These are phyloP conservation scores for Chamaecyparis obtusa DNA, from an alignment of 75 land plant species.

Conservation along the genomic window DNA sequence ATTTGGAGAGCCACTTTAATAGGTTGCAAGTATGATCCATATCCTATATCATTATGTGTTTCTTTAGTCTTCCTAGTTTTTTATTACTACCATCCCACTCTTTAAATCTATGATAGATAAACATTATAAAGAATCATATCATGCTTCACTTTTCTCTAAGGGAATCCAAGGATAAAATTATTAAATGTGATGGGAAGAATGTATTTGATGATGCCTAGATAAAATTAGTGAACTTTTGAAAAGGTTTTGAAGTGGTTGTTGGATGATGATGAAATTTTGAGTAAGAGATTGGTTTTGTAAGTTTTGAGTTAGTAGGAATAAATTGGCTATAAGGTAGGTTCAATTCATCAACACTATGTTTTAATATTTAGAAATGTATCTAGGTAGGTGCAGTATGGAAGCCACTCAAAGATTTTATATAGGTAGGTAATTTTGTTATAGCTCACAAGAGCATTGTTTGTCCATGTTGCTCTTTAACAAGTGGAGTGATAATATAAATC, in stretches of 20 bases:
- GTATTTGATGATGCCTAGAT: slow-evolving; percentile 95
- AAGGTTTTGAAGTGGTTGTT: slow-evolving; percentile 75
- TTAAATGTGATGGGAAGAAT: slow-evolving; percentile 78
- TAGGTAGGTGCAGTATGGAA: slow-evolving; percentile 93
- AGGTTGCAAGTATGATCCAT: not conserved
- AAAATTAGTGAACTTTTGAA: slow-evolving; percentile 80
- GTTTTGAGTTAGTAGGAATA: not conserved
- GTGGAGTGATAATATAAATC: slow-evolving; percentile 20
- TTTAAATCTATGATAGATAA: slow-evolving; percentile 52
- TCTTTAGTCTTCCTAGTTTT: not conserved
- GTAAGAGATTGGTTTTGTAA: not conserved
- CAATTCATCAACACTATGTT: not conserved
- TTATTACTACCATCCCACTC: not conserved
- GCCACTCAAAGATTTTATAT: slow-evolving; percentile 65
- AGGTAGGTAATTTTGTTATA: slow-evolving; percentile 89
- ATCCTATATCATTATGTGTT: not conserved
- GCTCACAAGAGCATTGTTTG: slow-evolving; percentile 93
- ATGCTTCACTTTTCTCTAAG: slow-evolving; percentile 93
- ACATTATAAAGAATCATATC: slow-evolving; percentile 75
- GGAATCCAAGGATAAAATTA: slow-evolving; percentile 62
- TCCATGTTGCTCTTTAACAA: slow-evolving; percentile 91
- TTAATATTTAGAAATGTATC: not conserved
- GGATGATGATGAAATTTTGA: slow-evolving; percentile 48
- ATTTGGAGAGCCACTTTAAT: not conserved
- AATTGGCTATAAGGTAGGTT: not conserved